These are phyloP conservation scores for Datisca glomerata DNA, from an alignment of 306 rosid genomes.

Conservation along the genomic window DNA sequence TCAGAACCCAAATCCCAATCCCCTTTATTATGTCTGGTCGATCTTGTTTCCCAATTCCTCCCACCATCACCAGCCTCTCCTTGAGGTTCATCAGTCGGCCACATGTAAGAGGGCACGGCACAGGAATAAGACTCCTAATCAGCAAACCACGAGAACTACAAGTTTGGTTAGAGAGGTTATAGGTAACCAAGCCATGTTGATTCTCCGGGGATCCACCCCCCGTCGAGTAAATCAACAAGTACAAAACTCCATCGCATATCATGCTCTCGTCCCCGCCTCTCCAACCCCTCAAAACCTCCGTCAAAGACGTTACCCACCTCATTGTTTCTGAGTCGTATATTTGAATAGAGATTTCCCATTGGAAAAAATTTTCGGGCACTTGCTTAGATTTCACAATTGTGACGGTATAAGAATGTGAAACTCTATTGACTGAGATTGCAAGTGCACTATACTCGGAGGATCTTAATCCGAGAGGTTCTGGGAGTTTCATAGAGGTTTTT, in stretches of 20 bases:
- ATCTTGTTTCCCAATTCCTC: slow-evolving; percentile 77
- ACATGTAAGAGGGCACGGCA: slow-evolving; percentile 84
- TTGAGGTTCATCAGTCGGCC: slow-evolving; percentile 87
- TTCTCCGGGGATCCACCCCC: slow-evolving; percentile 42
- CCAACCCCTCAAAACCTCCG: slow-evolving; percentile 83
- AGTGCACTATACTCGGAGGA: slow-evolving; percentile 70
- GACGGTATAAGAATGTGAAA: slow-evolving; percentile 36
- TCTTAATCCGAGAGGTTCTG: slow-evolving; percentile 50
- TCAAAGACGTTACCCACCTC: slow-evolving; percentile 46
- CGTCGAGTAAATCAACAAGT: slow-evolving; percentile 66
- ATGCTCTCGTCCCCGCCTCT: slow-evolving; percentile 93
- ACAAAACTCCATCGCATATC: slow-evolving; percentile 71
- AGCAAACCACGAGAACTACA: slow-evolving; percentile 35
- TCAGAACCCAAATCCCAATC: slow-evolving; percentile 85
- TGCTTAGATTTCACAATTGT: slow-evolving; percentile 75
- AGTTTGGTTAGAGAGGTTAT: slow-evolving; percentile 40
- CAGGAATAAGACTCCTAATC: slow-evolving; percentile 47
- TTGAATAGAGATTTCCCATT: slow-evolving; percentile 72
- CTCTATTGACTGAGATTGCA: slow-evolving; percentile 52
- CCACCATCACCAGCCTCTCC: slow-evolving; percentile 96
- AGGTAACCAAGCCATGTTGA: slow-evolving; percentile 61
- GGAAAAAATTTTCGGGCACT: slow-evolving; percentile 64
- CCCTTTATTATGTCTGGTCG: slow-evolving; percentile 89
- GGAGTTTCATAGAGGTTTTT: slow-evolving; percentile 37
- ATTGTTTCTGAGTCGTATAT: slow-evolving; percentile 45